Evolutionary conservation across 2,329 filamentous ascomycete genomes (phyloP), one percentile per base, ranked within the genome.

Genomic region (Lasiodiplodia sp.): DNA sequence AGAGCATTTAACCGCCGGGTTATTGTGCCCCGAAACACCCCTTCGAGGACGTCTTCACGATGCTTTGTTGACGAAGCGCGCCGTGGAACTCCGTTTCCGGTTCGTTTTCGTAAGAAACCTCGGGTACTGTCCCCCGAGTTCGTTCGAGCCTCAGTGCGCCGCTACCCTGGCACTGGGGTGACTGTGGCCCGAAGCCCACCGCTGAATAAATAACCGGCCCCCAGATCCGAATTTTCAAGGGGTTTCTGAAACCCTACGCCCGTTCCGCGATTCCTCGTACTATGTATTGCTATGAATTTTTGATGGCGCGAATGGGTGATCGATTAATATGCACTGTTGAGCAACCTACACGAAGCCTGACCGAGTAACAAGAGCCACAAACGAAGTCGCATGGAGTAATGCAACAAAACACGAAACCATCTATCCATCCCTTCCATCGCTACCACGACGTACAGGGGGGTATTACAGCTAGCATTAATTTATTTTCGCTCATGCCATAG

Each of bases 1-100:
- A 18, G 34, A 12, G 57, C 58, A 62, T 62, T 62, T 62, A 62
- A 49, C 58, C 58, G 58, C 57, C 58, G 58, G 58, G 58, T 28
- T 16, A 62, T 62, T 49, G 40, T 49, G 1, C 10, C 14, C 58
- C 58, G 58, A 62, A 49, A 23, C 56, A 8, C 12, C 3, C 40
- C 38, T 34, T 56, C 14, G 28, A 37, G 16, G 18, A 37, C 23
- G 21, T 16, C 28, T 57, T n/a, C 31, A 37, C 16, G 6, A 28
- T 23, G 31, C 28, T 28, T 47, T 10, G 12, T 40, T 16, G 40
- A 18, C 14, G 14, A 14, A 56, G 31, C 14, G 16, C 31, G 16
- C 55, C 28, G 31, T 57, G n/a, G 55, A 57, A 40, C 55, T 6
- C 4, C 12, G 4, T 23, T 57, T 25, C 55, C 55, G 55, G 37